A percentile compares a stretch with the other conserved stretches of the same genome.
Evolutionary conservation across 73 alveolate species (phyloP).

Genomic region (Blepharisma stoltei): DNA sequence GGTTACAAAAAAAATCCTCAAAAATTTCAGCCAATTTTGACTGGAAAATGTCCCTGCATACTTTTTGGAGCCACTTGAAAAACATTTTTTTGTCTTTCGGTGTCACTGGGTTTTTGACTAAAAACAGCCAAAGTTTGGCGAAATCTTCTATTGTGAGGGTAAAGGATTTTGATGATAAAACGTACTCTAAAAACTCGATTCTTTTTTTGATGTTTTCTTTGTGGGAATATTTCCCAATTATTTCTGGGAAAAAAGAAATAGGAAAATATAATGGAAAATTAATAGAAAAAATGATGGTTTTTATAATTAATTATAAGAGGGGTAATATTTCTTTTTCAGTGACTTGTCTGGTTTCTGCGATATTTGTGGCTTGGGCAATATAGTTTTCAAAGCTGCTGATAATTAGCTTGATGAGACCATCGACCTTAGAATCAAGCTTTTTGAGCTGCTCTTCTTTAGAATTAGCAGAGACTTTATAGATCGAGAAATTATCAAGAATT

Average conservation of each 20-base stretch:
- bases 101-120: background rate
- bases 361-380: no score
- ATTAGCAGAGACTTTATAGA: no score
- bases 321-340: constrained; percentile 31
- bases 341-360: constrained; percentile 39
- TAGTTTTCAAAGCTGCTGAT: no score
- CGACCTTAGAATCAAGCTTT: no score
- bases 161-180: constrained; percentile 22
- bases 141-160: background rate
- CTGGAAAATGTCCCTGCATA: background rate
- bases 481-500: no score
- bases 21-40: background rate
- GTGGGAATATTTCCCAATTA: constrained; percentile 47
- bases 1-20: background rate
- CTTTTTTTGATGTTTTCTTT: constrained; percentile 37
- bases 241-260: no score
- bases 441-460: no score
- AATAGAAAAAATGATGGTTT: no score
- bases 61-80: constrained; percentile 21
- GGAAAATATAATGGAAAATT: no score
- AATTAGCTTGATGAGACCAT: no score
- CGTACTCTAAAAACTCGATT: constrained; percentile 49
- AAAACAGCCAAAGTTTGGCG: background rate
- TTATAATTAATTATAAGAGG: no score
- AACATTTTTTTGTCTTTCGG: background rate